Percentiles rank a stretch among this genome's conserved stretches.
Conservation (phyloP, 2,329 filamentous ascomycete genomes). For the Phoma herbarum region DNA sequence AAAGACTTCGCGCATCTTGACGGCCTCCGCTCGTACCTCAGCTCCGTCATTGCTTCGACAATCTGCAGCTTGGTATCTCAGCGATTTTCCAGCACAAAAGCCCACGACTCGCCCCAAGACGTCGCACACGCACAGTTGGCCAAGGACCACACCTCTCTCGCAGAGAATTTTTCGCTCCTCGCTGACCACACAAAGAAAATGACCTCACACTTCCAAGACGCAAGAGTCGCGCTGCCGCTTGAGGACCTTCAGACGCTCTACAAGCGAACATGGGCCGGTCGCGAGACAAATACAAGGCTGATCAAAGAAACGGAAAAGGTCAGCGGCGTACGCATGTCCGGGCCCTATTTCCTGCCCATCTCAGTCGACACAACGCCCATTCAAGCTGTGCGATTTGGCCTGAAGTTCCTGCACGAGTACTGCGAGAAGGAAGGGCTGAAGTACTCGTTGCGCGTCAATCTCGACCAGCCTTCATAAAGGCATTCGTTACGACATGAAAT, state of each 20-base stretch:
- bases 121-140: slow-evolving; percentile 33
- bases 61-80: slow-evolving; percentile 48
- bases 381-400: slow-evolving; percentile 56
- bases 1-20: slow-evolving; percentile 50
- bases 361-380: slow-evolving; percentile 53
- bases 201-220: slow-evolving; percentile 39
- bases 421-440: slow-evolving; percentile 46
- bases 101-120: slow-evolving; percentile 44
- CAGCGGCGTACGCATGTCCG: slow-evolving; percentile 46
- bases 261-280: slow-evolving; percentile 50
- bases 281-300: slow-evolving; percentile 33
- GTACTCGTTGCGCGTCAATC: slow-evolving; percentile 38
- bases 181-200: slow-evolving; percentile 42
- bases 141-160: slow-evolving; percentile 31
- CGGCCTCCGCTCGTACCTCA: slow-evolving; percentile 54
- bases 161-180: slow-evolving; percentile 40
- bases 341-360: slow-evolving; percentile 54
- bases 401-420: slow-evolving; percentile 56
- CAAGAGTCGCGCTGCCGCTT: slow-evolving; percentile 40
- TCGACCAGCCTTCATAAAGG: slow-evolving; percentile 39
- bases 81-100: slow-evolving; percentile 27
- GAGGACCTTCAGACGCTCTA: slow-evolving; percentile 51
- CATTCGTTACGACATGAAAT: not conserved
- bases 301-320: slow-evolving; percentile 45
- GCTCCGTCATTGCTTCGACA: slow-evolving; percentile 51